Percentiles rank a stretch among this genome's conserved stretches.
phyloP scores from a whole-genome alignment of 2,329 filamentous ascomycete genomes.

The Alternaria sp. region DNA sequence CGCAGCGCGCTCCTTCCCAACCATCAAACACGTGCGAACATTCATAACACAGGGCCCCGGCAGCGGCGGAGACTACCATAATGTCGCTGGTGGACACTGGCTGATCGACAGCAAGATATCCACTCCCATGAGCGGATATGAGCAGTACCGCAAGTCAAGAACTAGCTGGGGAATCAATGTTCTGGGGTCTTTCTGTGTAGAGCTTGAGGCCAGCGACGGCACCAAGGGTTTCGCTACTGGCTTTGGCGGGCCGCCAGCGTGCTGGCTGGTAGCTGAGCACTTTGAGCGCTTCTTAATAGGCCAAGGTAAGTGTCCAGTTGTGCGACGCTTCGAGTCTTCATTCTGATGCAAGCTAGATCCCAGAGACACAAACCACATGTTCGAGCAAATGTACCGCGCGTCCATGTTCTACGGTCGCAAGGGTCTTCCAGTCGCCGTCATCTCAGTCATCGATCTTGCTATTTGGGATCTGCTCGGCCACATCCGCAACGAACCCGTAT shows the following conservation, averaged over 20 bases:
- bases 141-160: constrained; percentile 83
- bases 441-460: constrained; percentile 92
- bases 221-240: constrained; percentile 94
- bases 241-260: constrained; percentile 90
- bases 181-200: constrained; percentile 87
- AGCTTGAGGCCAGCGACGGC: constrained; percentile 86
- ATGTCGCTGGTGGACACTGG: constrained; percentile 78
- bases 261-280: constrained; percentile 92
- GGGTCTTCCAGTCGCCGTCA: constrained; percentile 86
- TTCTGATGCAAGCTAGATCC: constrained; percentile 65
- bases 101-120: constrained; percentile 91
- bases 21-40: constrained; percentile 76
- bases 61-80: constrained; percentile 76
- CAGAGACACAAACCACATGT: constrained; percentile 87
- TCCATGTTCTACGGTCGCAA: constrained; percentile 98
- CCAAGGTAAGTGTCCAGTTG: constrained; percentile 57
- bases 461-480: constrained; percentile 93
- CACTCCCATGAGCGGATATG: constrained; percentile 89
- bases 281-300: constrained; percentile 92
- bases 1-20: constrained; percentile 67
- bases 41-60: constrained; percentile 72
- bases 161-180: constrained; percentile 98
- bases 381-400: constrained; percentile 94
- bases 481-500: constrained; percentile 89
- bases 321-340: not conserved